phyloP scores from a whole-genome alignment of 768 basidiomycete genomes.

The Asterophora lycoperdoides region DNA sequence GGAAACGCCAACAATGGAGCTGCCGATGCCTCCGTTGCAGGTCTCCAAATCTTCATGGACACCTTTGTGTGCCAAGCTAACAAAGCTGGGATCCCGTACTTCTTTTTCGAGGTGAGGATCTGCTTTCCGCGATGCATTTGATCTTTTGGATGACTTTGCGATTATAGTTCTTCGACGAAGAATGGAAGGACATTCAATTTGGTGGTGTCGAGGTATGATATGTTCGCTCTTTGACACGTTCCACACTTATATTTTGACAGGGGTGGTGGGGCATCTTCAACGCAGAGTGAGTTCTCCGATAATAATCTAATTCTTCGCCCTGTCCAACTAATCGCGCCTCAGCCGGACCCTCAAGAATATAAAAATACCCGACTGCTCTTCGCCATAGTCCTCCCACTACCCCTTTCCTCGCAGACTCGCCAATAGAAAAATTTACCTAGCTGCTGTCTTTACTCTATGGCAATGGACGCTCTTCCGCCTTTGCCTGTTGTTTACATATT shows the following conservation, averaged over 20 bases:
- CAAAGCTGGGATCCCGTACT: constrained; percentile 70
- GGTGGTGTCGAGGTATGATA: constrained; percentile 65
- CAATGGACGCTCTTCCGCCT: not conserved
- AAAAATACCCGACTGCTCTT: constrained; percentile 55
- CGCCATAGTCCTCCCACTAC: constrained; percentile 18
- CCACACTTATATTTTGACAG: constrained; percentile 11
- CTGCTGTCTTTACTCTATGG: not conserved
- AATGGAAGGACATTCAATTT: constrained; percentile 69
- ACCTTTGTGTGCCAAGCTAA: constrained; percentile 90
- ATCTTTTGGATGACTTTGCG: not conserved
- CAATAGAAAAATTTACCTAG: not conserved
- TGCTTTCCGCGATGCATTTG: not conserved
- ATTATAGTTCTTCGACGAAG: constrained; percentile 66
- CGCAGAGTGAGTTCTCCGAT: constrained; percentile 33
- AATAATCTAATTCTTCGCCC: not conserved
- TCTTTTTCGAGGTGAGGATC: constrained; percentile 70
- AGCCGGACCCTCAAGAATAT: constrained; percentile 72
- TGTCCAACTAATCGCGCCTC: constrained; percentile 1
- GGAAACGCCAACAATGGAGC: constrained; percentile 62
- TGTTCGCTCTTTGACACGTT: not conserved
- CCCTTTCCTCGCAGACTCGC: not conserved
- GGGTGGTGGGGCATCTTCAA: constrained; percentile 49
- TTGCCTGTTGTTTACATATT: not conserved
- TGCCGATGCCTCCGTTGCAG: constrained; percentile 53
- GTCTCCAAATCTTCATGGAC: constrained; percentile 77